Percentiles rank a stretch among this genome's conserved stretches.
These are phyloP conservation scores for Wallacemonas rigidus DNA, from an alignment of 208 protist species.

Conservation along the genomic window DNA sequence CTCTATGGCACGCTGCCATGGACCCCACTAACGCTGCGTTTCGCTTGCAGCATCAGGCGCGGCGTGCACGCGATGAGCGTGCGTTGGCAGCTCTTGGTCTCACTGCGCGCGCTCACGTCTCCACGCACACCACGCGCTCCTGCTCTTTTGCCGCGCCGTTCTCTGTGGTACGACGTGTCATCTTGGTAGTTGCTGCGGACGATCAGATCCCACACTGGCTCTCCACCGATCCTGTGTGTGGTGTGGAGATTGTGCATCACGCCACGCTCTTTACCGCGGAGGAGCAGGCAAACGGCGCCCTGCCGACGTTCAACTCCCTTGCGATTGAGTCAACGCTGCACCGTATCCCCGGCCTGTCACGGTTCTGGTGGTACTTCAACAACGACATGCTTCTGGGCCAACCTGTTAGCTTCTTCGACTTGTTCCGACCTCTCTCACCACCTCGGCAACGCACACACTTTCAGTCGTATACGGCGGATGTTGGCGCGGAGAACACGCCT, in stretches of 20 bases:
- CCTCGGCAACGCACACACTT: constrained; percentile 22
- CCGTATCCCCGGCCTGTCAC: constrained; percentile 41
- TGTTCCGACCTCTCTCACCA: constrained; percentile 46
- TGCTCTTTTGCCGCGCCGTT: not conserved
- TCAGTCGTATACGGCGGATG: not conserved
- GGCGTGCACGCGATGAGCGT: constrained; percentile 26
- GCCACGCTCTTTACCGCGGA: constrained; percentile 12
- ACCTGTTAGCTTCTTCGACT: constrained; percentile 42
- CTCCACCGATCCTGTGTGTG: not conserved
- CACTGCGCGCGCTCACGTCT: not conserved
- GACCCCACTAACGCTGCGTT: constrained; percentile 18
- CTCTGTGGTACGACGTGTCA: constrained; percentile 17
- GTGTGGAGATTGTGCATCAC: constrained; percentile 11
- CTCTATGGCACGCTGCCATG: constrained; percentile 31
- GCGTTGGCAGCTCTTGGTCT: constrained; percentile 12
- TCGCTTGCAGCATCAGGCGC: constrained; percentile 28
- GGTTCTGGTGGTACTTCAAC: constrained; percentile 51
- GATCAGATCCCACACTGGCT: constrained; percentile 26
- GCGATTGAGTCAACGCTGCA: constrained; percentile 43
- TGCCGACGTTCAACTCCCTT: constrained; percentile 47
- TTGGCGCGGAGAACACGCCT: not conserved
- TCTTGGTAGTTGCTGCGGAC: constrained; percentile 9
- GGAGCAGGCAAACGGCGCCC: constrained; percentile 8
- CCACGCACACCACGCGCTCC: not conserved
- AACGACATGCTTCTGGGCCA: constrained; percentile 57